Base-by-base conservation (phyloP, 805 yeast species). In the Lipomyces yamanashiensis region DNA sequence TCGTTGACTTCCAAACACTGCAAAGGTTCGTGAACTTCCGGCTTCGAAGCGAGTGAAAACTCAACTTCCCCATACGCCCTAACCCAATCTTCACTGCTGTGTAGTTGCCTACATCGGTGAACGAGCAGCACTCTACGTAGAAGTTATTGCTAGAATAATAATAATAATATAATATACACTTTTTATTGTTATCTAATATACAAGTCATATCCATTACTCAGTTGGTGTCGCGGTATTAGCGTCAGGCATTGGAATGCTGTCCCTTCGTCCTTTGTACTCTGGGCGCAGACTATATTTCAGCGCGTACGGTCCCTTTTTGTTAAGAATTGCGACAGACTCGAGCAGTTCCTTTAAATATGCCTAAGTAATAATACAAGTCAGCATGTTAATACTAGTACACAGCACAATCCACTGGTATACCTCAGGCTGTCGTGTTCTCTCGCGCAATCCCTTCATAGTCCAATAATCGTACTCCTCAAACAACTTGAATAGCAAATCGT, bases 391-490 rank as follows among this genome's bases (percentile, higher is more conserved):
- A 40, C 36, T n/a, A 23, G 15, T 21, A 2, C 36, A 21, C 12
- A n/a, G 10, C 7, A 10, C 13, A n/a, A 51, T 39, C 15, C 3
- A 9, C 33, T 9, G 37, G 28, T 50, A 13, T 58, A 73, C 75
- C 74, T 95, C 99, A 1, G 99, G 99, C 80, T 95, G 99, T 72
- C 88, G 87, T 1, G 98, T 92, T 70, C 96, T 84, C 74, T 95
- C 99, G 73, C 91, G 88, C 66, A 95, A 80, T 45, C 97, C 97
- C 77, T 92, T 92, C 82, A 95, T 82, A 10, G 95, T 87, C 99
- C 99, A 95, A 76, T 92, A 95, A 74, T 93, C 98, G 75, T 89
- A 91, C 75, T 92, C 96, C 76, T 92, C 97, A 76, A 95, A 95
- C 71, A 93, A 80, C 70, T 88, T 84, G 84, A 95, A 95, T 70